phyloP scores from a whole-genome alignment of 495 filamentous ascomycete genomes.

The Penicillium diatomitis region DNA sequence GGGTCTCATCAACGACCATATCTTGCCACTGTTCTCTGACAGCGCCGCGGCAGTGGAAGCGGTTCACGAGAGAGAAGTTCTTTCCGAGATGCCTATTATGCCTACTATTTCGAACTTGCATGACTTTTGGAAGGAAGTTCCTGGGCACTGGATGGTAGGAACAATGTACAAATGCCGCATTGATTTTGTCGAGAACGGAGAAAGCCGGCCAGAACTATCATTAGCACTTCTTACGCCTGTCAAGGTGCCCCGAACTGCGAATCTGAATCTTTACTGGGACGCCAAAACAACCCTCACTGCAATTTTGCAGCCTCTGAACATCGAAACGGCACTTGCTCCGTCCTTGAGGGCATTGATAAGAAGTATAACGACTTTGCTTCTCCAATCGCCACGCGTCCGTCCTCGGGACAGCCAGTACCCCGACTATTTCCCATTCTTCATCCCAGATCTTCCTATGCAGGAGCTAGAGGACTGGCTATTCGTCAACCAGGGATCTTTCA shows the following conservation, averaged over 20 bases:
- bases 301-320: background rate
- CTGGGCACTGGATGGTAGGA: background rate
- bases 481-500: background rate
- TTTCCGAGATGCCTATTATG: background rate
- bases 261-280: background rate
- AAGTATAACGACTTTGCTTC: background rate
- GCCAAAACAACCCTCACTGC: background rate
- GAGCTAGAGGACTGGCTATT: constrained; percentile 1
- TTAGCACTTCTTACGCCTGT: constrained; percentile 1
- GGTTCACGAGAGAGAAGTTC: background rate
- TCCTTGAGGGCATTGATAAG: background rate
- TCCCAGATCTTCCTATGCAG: constrained; percentile 1
- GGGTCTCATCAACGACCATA: constrained; percentile 60
- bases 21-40: constrained; percentile 43
- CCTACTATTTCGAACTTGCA: background rate
- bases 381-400: background rate
- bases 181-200: background rate
- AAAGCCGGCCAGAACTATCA: background rate
- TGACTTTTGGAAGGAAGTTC: background rate
- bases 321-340: background rate
- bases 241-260: background rate
- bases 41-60: background rate
- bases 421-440: background rate
- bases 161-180: background rate
- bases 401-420: background rate